Percentiles rank a stretch among this genome's conserved stretches.
These are phyloP conservation scores for Epichloe festucae DNA, from an alignment of 2,329 filamentous ascomycete genomes.

Conservation along the genomic window DNA sequence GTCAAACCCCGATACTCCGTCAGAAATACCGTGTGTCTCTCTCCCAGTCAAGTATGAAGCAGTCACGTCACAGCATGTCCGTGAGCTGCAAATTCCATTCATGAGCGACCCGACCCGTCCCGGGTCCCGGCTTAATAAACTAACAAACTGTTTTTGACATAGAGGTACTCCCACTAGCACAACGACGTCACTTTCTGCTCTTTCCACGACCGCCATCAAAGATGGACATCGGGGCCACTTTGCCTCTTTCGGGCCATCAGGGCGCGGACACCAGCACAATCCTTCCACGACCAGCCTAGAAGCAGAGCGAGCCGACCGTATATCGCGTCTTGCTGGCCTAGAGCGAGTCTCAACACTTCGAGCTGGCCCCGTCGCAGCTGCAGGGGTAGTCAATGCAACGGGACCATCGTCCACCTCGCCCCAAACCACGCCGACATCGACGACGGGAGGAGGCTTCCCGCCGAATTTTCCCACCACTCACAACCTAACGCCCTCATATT, in stretches of 20 bases:
- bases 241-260: conserved; percentile 32
- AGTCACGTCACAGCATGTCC: neutral
- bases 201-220: conserved; percentile 92
- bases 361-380: conserved; percentile 28
- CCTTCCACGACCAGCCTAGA: conserved; percentile 61
- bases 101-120: neutral
- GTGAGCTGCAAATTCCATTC: neutral
- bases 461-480: conserved; percentile 24
- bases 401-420: conserved; percentile 27
- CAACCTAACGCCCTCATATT: conserved; percentile 55
- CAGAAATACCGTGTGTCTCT: conserved; percentile 66
- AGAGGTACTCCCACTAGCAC: conserved; percentile 79
- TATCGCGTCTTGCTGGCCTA: conserved; percentile 85
- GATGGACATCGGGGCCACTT: conserved; percentile 82
- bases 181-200: conserved; percentile 78
- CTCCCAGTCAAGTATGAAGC: neutral
- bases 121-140: neutral
- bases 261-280: conserved; percentile 46
- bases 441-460: conserved; percentile 24
- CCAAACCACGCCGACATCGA: conserved; percentile 39
- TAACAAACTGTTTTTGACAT: conserved; percentile 1
- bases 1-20: conserved; percentile 74
- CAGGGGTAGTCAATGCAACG: conserved; percentile 11
- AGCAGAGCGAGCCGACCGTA: conserved; percentile 86
- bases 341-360: conserved; percentile 74